Percentiles rank a stretch among this genome's conserved stretches.
Conservation (phyloP, 768 basidiomycete genomes). For the Tricholomella constricta region DNA sequence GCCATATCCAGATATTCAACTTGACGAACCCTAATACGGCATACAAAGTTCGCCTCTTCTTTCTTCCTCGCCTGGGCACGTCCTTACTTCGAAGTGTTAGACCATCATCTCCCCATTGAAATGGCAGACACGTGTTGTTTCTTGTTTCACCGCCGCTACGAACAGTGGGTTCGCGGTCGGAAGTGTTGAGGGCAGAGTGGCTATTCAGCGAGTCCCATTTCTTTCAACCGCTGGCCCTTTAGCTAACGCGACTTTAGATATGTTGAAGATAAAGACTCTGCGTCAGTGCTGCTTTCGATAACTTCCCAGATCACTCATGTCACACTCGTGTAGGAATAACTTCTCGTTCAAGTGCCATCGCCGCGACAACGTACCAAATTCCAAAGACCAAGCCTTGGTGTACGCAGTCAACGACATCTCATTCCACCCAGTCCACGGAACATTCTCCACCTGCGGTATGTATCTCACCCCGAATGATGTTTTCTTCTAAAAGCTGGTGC, state of each 20-base stretch:
- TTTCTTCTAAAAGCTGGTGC: background rate
- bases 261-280: constrained; percentile 79
- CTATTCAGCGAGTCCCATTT: constrained; percentile 77
- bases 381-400: constrained; percentile 69
- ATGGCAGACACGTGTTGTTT: constrained; percentile 88
- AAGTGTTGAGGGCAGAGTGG: constrained; percentile 89
- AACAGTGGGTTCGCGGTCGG: constrained; percentile 81
- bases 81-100: constrained; percentile 39
- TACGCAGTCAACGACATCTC: constrained; percentile 85
- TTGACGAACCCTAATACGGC: constrained; percentile 77
- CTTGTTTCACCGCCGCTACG: constrained; percentile 72
- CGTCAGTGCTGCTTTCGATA: constrained; percentile 40
- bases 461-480: constrained; percentile 16
- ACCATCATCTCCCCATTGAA: constrained; percentile 85
- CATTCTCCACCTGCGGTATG: constrained; percentile 78
- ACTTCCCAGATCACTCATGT: background rate
- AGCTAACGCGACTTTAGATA: constrained; percentile 50
- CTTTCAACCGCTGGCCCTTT: background rate
- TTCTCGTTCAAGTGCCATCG: constrained; percentile 90
- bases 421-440: constrained; percentile 84
- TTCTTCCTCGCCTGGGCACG: background rate
- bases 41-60: constrained; percentile 50
- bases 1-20: constrained; percentile 89
- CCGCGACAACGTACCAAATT: constrained; percentile 53
- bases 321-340: constrained; percentile 52